Base-by-base conservation (phyloP, 2,329 filamentous ascomycete genomes). In the Alternaria rosae region DNA sequence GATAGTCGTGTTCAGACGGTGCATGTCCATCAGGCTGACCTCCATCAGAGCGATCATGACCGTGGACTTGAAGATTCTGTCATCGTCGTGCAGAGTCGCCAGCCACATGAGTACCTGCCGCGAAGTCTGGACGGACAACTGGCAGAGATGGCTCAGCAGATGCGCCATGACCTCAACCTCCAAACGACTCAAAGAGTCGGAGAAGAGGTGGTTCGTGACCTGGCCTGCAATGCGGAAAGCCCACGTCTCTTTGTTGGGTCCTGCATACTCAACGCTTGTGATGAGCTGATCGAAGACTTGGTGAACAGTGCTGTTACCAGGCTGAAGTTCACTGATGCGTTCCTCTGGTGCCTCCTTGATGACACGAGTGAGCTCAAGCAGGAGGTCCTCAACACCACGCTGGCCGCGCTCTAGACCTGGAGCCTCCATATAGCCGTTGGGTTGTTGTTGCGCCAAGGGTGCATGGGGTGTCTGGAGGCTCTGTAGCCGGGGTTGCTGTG, bases 141-240 rank as follows among this genome's bases (percentile, higher is more conserved):
- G 83, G 74, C 88, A 90, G n/a, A 91, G 79, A 66, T 86, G 86
- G 42, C 84, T 82, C 30, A 91, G 80, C 23, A 91, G 76, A 66
- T 88, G 85, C 15, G 88, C 86, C 54, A 90, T 82, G 30, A 89
- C 84, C 70, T 91, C 88, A 41, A 89, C 82, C 69, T 90, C 88
- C 43, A 91, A 73, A 9, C 84, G 82, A 43, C 80, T 83, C 61
- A 86, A 80, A 6, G 81, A 81, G 50, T 88, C 85, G 25, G 82
- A 81, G 73, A 87, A 89, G 26, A 91, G 80, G 28, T 83, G 81
- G 20, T 82, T 84, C 64, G 85, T 88, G 32, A 88, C 83, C 65
- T 85, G 84, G 42, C 86, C 82, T 8, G 87, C 87, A 43, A 85
- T 84, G 23, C 83, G 78, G 65, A 85, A 80, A 35, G 87, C 85